Evolutionary conservation across 2,329 filamentous ascomycete species (phyloP), one percentile per base, ranked within the genome.

Genomic region (Drechslerella stenobrocha): DNA sequence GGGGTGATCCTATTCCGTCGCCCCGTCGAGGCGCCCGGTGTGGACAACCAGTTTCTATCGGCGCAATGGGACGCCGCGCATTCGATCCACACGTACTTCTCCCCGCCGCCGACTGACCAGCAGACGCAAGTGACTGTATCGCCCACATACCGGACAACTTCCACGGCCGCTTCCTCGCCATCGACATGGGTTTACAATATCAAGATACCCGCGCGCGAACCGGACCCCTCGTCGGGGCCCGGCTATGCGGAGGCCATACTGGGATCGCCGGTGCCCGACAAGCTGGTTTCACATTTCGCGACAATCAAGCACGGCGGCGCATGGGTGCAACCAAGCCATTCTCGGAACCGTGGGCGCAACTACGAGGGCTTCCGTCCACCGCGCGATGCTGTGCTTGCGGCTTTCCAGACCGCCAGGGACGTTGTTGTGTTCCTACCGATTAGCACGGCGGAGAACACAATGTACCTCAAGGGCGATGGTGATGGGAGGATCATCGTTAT

Each of bases 261-360:
- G 5, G 63, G 24, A 4, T 9, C 42, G 1, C 63, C 55, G 2
- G 22, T 60, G 6, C 9, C 37, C 3, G 55, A 45, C 24, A 48
- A 35, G 4, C 45, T 55, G 28, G 26, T 60, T 15, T 60, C 55
- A 1, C 59, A 67, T 22, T 67, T 67, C 15, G 55, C 55, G 9
- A 67, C 55, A 6, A 55, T 67, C n/a, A 67, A 67, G 26, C 63
- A 67, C 24, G 63, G 63, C 8, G 50, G 40, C 1, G 63, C 63
- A 28, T 67, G 63, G 63, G 26, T 67, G 9, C 55, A 67, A 52
- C 63, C 63, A 0, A 50, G 59, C 32, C 63, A 67, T 35, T 60
- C 63, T 2, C 6, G 20, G 1, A 35, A 15, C 32, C 47, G 55
- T 2, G 63, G 55, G 18, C 28, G 44, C 18, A 11, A 32, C 3